Conservation (phyloP, 2,329 filamentous ascomycete genomes). For the Penicillium sp. region DNA sequence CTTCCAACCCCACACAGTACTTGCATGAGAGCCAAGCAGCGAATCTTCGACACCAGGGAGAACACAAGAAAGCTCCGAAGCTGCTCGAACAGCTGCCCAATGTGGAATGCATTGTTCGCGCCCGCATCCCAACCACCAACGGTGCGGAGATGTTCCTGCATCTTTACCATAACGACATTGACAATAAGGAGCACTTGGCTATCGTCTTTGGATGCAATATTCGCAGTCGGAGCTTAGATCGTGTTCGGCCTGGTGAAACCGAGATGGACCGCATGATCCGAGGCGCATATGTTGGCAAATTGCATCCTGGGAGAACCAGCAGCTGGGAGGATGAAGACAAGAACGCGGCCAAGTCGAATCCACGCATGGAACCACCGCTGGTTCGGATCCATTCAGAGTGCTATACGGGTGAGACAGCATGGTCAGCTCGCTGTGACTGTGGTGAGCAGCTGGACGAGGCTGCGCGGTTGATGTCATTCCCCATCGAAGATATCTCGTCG, state of each 20-base stretch:
- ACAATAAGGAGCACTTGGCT: slow-evolving; percentile 93
- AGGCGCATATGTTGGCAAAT: slow-evolving; percentile 84
- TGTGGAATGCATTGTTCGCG: slow-evolving; percentile 92
- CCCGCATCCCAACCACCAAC: slow-evolving; percentile 87
- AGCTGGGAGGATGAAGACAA: slow-evolving; percentile 62
- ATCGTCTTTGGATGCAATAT: slow-evolving; percentile 94
- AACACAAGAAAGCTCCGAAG: slow-evolving; percentile 62
- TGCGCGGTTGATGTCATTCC: slow-evolving; percentile 84
- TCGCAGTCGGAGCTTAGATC: slow-evolving; percentile 64
- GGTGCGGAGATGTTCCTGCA: slow-evolving; percentile 98
- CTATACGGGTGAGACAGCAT: slow-evolving; percentile 97
- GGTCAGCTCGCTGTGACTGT: slow-evolving; percentile 96
- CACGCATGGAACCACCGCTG: slow-evolving; percentile 59
- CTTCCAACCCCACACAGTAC: slow-evolving; percentile 30
- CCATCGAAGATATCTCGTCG: slow-evolving; percentile 38
- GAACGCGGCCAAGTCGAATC: slow-evolving; percentile 12
- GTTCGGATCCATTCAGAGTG: slow-evolving; percentile 97
- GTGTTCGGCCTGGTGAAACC: slow-evolving; percentile 49
- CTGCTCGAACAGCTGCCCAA: slow-evolving; percentile 75
- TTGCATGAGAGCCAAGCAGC: slow-evolving; percentile 34
- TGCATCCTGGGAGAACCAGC: slow-evolving; percentile 81
- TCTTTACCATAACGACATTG: slow-evolving; percentile 87
- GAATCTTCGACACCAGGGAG: slow-evolving; percentile 27
- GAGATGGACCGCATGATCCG: slow-evolving; percentile 76
- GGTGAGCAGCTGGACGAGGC: slow-evolving; percentile 97